Base-by-base conservation (phyloP, 768 basidiomycete species). In the Tylopilus vinaceipallidus region DNA sequence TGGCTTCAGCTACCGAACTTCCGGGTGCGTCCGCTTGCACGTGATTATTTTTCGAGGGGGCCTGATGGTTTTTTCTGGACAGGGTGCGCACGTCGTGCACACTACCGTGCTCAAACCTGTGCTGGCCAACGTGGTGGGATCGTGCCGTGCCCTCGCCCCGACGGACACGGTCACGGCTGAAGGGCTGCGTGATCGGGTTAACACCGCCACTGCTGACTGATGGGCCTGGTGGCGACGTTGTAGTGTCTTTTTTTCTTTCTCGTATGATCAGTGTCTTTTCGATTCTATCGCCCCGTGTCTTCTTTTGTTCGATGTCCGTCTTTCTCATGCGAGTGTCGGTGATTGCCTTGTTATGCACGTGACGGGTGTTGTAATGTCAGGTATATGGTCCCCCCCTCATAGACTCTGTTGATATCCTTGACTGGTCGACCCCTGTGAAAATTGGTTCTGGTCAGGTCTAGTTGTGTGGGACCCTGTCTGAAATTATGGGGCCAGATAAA, bases 81-180 rank as follows among this genome's bases (percentile, higher is more conserved):
- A 95, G 86, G 95, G 95, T 56, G 95, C 95, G 39, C 86, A 91
- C 80, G 73, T 76, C 49, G 75, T 89, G 34, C 95, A 97, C 74
- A 69, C 77, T 62, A 75, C 76, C 59, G 75, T 89, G 49, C 71
- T 98, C 68, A 88, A 88, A 68, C 95, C 93, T 34, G 68, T 92
- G 42, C 78, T 97, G 61, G 73, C 76, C 56, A 88, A 86, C 71
- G 65, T 83, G 59, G 75, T 74, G 53, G 65, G 71, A 35, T 71
- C 72, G 37, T 65, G 71, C 45, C 72, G 75, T 47, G 59, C 71
- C 22, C 68, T 75, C 50, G 74, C 74, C 46, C 72, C 74, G 33
- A 70, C 73, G 12, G 76, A 82, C 53, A 82, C 79, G 26, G 75
- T 80, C 45, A 74, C 75, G 12, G 73, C 75, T 3, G 75, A 79